A percentile compares a stretch with the other conserved stretches of the same genome.
phyloP scores from a whole-genome alignment of 495 filamentous ascomycete genomes.

The Beverwykella pulmonaria region DNA sequence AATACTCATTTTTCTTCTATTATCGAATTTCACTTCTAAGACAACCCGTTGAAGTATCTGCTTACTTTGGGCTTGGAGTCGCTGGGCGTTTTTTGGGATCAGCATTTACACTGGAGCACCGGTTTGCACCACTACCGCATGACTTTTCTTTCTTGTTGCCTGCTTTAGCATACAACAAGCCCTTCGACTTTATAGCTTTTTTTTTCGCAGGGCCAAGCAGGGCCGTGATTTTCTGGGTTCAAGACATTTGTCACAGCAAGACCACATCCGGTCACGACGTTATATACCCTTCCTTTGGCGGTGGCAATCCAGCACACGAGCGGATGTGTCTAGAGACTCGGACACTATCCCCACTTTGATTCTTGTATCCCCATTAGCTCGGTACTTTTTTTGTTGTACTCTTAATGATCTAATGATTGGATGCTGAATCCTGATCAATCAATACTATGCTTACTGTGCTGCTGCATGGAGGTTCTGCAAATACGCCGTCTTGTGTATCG shows the following conservation, averaged over 20 bases:
- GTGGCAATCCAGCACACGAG: conserved; percentile 10
- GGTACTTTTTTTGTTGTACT: conserved; percentile 11
- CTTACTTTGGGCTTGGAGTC: neutral
- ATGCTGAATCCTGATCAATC: conserved; percentile 12
- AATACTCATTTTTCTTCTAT: neutral
- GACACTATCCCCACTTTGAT: conserved; percentile 13
- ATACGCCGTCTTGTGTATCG: neutral
- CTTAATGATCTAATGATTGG: conserved; percentile 37
- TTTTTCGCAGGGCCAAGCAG: conserved; percentile 3
- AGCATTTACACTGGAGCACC: conserved; percentile 21
- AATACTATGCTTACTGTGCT: neutral
- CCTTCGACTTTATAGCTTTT: conserved; percentile 5
- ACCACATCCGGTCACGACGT: conserved; percentile 9
- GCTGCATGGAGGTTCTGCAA: neutral
- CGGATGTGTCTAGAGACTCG: conserved; percentile 8
- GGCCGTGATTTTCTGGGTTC: conserved; percentile 7
- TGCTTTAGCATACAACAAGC: neutral
- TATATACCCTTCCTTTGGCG: conserved; percentile 27
- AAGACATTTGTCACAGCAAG: neutral
- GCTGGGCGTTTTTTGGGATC: conserved; percentile 14
- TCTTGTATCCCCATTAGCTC: conserved; percentile 8
- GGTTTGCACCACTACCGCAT: neutral
- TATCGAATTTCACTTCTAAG: neutral
- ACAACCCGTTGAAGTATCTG: neutral
- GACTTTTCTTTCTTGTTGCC: conserved; percentile 10